phyloP scores from a whole-genome alignment of 306 rosid genomes.

The Medicago lupulina region DNA sequence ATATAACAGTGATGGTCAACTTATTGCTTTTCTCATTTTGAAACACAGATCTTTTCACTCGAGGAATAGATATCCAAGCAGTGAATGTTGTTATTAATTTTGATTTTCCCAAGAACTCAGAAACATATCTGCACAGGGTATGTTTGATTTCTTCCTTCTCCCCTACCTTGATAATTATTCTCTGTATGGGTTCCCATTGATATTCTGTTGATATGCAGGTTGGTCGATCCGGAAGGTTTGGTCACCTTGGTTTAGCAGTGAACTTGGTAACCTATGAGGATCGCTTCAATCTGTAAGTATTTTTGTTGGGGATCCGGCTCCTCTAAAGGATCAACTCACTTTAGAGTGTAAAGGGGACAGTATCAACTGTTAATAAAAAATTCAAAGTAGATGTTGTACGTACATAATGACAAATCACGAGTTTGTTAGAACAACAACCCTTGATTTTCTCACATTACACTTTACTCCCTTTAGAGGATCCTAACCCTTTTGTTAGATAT shows the following conservation, averaged over 20 bases:
- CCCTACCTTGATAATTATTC: constrained; percentile 6
- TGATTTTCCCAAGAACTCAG: constrained; percentile 97
- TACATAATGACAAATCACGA: no score
- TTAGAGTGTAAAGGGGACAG: no score
- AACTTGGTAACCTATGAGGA: constrained; percentile 98
- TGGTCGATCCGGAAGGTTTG: constrained; percentile 99
- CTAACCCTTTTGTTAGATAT: not conserved
- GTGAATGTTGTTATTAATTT: constrained; percentile 98
- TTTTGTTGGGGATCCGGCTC: not conserved
- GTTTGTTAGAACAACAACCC: no score
- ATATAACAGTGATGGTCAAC: not conserved
- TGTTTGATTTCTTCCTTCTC: constrained; percentile 33
- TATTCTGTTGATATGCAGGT: constrained; percentile 61
- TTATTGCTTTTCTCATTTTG: constrained; percentile 2
- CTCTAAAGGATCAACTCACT: no score
- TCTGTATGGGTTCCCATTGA: constrained; percentile 29
- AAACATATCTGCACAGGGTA: constrained; percentile 98
- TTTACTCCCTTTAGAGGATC: no score
- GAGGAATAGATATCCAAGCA: constrained; percentile 99
- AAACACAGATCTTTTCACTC: constrained; percentile 88
- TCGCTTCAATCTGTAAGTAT: constrained; percentile 91
- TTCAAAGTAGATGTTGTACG: no score
- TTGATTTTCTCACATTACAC: no score
- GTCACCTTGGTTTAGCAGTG: constrained; percentile 99
- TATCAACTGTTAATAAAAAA: no score